These are phyloP conservation scores for Lepidium didymum DNA, from an alignment of 345 rosid genomes.

Conservation along the genomic window DNA sequence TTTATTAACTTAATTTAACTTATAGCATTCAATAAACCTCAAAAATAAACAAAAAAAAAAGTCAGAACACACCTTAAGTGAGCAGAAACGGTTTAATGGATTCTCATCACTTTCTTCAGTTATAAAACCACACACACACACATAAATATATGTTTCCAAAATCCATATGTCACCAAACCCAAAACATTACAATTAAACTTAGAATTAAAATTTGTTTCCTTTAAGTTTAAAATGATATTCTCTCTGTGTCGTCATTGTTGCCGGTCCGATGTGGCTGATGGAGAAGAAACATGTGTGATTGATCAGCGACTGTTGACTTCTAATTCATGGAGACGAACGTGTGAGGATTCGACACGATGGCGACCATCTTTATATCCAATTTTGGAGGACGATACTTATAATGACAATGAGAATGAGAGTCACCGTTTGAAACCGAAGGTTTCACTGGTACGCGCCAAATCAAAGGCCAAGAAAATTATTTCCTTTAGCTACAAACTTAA, in stretches of 20 bases:
- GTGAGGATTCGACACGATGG: slow-evolving; percentile 12
- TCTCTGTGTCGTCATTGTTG: slow-evolving; percentile 13
- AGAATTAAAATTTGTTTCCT: too few relatives aligned
- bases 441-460: neutral
- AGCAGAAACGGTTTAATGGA: neutral
- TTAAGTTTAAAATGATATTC: neutral
- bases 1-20: neutral
- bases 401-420: neutral
- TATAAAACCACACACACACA: too few relatives aligned
- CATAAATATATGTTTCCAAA: too few relatives aligned
- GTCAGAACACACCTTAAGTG: neutral
- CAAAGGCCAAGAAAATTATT: neutral
- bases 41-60: neutral
- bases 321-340: neutral
- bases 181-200: neutral
- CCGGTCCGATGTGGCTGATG: neutral
- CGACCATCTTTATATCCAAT: slow-evolving; percentile 24
- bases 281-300: neutral
- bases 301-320: neutral
- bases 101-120: neutral
- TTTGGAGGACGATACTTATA: neutral
- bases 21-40: neutral
- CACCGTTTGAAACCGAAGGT: neutral
- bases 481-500: neutral
- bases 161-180: neutral